A percentile compares a stretch with the other conserved stretches of the same genome.
Conservation (phyloP, 2,329 filamentous ascomycete genomes). For the Hypoxylon sp. region DNA sequence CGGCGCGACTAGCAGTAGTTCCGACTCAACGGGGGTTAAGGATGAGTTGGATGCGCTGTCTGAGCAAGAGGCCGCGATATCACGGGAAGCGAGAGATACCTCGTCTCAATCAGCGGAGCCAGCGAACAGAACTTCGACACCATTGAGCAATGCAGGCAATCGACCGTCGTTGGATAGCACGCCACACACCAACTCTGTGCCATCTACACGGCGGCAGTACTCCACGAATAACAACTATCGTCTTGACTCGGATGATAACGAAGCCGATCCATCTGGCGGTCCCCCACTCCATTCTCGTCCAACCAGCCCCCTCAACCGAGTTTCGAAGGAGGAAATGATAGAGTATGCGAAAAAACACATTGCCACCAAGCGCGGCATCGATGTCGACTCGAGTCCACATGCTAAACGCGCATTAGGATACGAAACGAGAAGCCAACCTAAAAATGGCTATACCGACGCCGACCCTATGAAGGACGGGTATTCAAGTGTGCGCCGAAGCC, state of each 20-base stretch:
- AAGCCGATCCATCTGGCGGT: neutral
- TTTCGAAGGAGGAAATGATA: neutral
- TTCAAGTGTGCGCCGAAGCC: neutral
- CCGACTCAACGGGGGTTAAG: neutral
- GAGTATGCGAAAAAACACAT: neutral
- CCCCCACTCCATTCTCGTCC: neutral
- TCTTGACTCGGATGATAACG: no score
- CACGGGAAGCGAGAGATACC: slow-evolving; percentile 31
- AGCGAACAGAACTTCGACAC: slow-evolving; percentile 17
- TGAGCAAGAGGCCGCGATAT: slow-evolving; percentile 19
- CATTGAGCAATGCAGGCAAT: slow-evolving; percentile 23
- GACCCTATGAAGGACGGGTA: neutral
- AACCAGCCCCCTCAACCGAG: neutral
- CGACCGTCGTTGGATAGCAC: slow-evolving; percentile 36
- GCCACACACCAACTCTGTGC: slow-evolving; percentile 26
- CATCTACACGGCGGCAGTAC: slow-evolving; percentile 47
- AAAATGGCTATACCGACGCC: neutral
- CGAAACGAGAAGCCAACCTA: neutral
- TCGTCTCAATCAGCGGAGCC: slow-evolving; percentile 37
- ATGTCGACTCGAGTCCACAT: neutral
- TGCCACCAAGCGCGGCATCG: neutral
- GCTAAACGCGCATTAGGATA: neutral
- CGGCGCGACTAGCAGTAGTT: neutral
- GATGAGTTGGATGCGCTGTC: neutral
- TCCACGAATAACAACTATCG: neutral